Conservation (phyloP, 148 eudicot species). For the Vaccinium darrowii region DNA sequence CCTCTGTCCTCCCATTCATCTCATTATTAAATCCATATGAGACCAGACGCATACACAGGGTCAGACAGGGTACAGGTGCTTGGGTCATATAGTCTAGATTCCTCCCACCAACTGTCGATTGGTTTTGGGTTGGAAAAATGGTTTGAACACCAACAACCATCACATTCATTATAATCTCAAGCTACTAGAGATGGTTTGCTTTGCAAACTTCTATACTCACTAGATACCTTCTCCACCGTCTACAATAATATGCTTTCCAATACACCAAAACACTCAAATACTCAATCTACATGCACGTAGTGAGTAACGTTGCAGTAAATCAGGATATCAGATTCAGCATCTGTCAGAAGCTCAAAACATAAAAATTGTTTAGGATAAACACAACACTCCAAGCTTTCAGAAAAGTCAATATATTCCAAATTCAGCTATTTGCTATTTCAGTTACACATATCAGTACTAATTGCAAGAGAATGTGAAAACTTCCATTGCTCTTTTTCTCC, state of each 20-base stretch:
- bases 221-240: not conserved
- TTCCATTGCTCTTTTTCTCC: not conserved
- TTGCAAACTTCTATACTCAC: not conserved
- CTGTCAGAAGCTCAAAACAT: not conserved
- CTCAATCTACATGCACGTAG: not conserved
- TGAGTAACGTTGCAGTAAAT: not conserved
- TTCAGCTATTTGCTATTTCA: not conserved
- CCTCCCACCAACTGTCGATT: not conserved
- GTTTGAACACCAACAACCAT: not conserved
- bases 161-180: not conserved
- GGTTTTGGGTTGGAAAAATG: not conserved
- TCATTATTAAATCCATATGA: not conserved
- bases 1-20: not conserved
- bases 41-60: not conserved
- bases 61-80: not conserved
- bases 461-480: not conserved
- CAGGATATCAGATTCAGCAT: not conserved
- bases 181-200: not conserved
- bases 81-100: not conserved
- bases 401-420: not conserved
- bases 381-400: not conserved
- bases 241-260: not conserved
- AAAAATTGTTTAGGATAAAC: not conserved
- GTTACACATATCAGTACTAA: not conserved
- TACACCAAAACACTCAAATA: not conserved